Evolutionary conservation across 768 basidiomycete genomes (phyloP), one percentile per base, ranked within the genome.

Genomic region (Pleurotus citrinopileatus): DNA sequence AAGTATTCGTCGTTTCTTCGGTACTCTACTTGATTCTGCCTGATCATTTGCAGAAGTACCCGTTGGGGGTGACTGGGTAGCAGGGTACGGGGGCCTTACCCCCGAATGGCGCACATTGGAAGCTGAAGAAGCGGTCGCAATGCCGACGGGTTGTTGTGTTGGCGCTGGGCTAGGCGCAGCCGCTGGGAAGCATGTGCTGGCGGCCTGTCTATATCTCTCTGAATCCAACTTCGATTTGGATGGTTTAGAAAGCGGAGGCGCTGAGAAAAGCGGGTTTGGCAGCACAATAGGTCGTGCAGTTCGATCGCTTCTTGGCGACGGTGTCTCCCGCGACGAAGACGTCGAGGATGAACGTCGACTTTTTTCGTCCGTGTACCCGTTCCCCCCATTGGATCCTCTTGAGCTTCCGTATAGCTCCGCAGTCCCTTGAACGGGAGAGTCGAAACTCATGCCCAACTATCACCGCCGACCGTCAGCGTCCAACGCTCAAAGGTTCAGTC

Each of bases 381-480:
- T 42, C 50, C 15, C 27, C n/a, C 17, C 47, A 32, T 45, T 9
- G 26, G 27, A 42, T 12, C 20, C 50, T 37, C 29, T 38, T 38
- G 32, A 25, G 29, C 32, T 12, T 7, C 25, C 19, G 28, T 15
- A 20, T 13, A 20, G 9, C 17, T 20, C 44, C 23, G 15, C 13
- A 12, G 17, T 52, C 3, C 23, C 50, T n/a, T n/a, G n/a, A n/a
- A n/a, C n/a, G n/a, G 19, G 40, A 38, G 52, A 29, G 40, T 42
- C 23, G 52, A 42, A 40, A 27, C 6, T 50, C 9, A 50, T 10
- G 38, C 37, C 52, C 10, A n/a, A 20, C 52, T 40, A 53, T 13
- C 17, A 13, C 26, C 37, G 38, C 46, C 40, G 55, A 54, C 36
- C 47, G 55, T 56, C 25, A 46, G 34, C 42, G 42, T 34, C 32